A percentile compares a stretch with the other conserved stretches of the same genome.
Conservation (phyloP, 1,284 basidiomycete species). For the Naganishia sp. region DNA sequence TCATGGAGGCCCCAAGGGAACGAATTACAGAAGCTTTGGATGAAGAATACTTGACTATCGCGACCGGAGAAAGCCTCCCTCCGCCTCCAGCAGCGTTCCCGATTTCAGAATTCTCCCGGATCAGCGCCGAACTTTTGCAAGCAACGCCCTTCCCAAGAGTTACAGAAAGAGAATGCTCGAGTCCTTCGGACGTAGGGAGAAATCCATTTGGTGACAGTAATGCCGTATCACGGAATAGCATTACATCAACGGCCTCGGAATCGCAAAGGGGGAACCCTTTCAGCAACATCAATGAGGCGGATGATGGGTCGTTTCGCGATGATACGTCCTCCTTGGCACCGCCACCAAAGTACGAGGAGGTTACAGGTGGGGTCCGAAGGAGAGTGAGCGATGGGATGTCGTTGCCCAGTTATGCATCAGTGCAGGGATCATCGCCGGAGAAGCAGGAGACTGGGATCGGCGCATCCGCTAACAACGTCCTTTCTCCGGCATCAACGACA, state of each 20-base stretch:
- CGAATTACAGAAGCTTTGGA: not conserved
- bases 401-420: conserved; percentile 4
- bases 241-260: not conserved
- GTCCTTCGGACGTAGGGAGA: not conserved
- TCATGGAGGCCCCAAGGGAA: conserved; percentile 12
- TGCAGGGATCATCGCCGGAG: not conserved
- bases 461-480: too few species aligned
- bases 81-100: conserved; percentile 18
- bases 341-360: conserved; percentile 13
- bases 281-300: not conserved
- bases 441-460: not conserved
- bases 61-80: not conserved
- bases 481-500: too few species aligned
- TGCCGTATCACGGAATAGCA: not conserved
- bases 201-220: conserved; percentile 17
- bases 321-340: conserved; percentile 11
- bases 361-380: not conserved
- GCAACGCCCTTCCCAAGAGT: not conserved
- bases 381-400: not conserved
- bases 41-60: not conserved
- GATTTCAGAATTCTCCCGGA: not conserved
- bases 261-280: not conserved
- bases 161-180: not conserved
- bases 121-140: not conserved
- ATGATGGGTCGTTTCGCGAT: not conserved